These are phyloP conservation scores for Insectozyma bohioensis DNA, from an alignment of 1,139 yeast genomes.

Conservation along the genomic window DNA sequence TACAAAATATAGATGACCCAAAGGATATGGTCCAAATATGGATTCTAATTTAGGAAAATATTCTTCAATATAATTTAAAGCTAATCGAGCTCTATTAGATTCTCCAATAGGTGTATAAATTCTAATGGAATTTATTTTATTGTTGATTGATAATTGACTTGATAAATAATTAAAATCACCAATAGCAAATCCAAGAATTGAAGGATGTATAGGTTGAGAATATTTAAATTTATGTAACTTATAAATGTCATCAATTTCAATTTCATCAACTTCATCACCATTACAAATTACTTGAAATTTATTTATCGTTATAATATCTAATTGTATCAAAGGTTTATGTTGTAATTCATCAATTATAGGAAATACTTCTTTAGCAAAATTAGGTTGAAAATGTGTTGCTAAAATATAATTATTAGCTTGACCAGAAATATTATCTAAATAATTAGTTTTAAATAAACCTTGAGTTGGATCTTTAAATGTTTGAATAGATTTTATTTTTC, in stretches of 20 bases:
- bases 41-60: conserved; percentile 46
- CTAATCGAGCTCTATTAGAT: conserved; percentile 39
- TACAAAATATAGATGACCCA: conserved; percentile 62
- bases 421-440: conserved; percentile 49
- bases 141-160: conserved; percentile 25
- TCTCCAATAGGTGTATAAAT: conserved; percentile 60
- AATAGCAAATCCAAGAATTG: conserved; percentile 63
- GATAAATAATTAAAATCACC: conserved; percentile 49
- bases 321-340: conserved; percentile 50
- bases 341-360: conserved; percentile 67
- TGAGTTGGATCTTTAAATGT: conserved; percentile 57
- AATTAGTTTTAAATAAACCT: conserved; percentile 71
- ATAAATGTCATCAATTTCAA: conserved; percentile 21
- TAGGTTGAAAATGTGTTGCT: conserved; percentile 73
- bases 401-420: conserved; percentile 48
- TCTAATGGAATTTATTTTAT: conserved; percentile 39
- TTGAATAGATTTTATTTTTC: conserved; percentile 53
- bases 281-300: conserved; percentile 53
- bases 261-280: conserved; percentile 28
- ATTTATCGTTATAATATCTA: conserved; percentile 45
- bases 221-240: conserved; percentile 40
- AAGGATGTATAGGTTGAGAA: conserved; percentile 60
- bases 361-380: conserved; percentile 56
- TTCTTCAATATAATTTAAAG: conserved; percentile 46
- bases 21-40: conserved; percentile 50